phyloP scores from a whole-genome alignment of 768 basidiomycete genomes.

The Boletus reticulatus region DNA sequence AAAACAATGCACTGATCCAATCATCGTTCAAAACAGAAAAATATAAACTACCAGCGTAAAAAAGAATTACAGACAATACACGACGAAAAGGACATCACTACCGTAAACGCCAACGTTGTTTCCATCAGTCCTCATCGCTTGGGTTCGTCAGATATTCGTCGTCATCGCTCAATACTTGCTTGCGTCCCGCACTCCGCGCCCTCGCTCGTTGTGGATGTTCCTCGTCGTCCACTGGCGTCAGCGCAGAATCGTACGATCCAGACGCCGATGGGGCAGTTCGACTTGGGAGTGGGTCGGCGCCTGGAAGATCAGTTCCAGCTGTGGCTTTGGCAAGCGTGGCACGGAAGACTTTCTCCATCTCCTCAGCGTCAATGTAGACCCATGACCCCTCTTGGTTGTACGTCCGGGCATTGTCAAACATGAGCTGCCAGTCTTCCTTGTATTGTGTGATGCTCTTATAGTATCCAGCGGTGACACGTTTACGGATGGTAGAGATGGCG shows the following conservation, averaged over 20 bases:
- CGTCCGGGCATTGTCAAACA: constrained; percentile 91
- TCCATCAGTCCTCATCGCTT: constrained; percentile 64
- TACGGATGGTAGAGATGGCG: constrained; percentile 81
- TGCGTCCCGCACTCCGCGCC: constrained; percentile 60
- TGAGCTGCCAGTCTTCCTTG: constrained; percentile 79
- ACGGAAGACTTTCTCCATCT: constrained; percentile 89
- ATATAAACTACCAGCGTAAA: constrained; percentile 1
- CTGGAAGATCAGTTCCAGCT: constrained; percentile 69
- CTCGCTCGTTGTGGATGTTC: constrained; percentile 58
- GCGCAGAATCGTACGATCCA: constrained; percentile 58
- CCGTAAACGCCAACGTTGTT: background rate
- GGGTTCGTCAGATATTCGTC: constrained; percentile 63
- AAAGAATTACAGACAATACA: constrained; percentile 18
- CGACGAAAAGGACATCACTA: background rate
- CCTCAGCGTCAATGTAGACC: constrained; percentile 92
- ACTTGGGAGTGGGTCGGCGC: constrained; percentile 47
- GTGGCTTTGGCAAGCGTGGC: constrained; percentile 64
- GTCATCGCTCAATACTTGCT: constrained; percentile 70
- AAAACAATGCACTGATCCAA: background rate
- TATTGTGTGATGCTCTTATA: constrained; percentile 77
- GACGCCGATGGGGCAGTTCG: constrained; percentile 36
- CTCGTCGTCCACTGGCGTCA: constrained; percentile 83
- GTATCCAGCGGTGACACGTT: constrained; percentile 58
- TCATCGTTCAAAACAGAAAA: constrained; percentile 4
- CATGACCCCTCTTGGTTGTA: constrained; percentile 95